Evolutionary conservation across 805 yeast species (phyloP).

Genomic region (Kuraishia molischiana): DNA sequence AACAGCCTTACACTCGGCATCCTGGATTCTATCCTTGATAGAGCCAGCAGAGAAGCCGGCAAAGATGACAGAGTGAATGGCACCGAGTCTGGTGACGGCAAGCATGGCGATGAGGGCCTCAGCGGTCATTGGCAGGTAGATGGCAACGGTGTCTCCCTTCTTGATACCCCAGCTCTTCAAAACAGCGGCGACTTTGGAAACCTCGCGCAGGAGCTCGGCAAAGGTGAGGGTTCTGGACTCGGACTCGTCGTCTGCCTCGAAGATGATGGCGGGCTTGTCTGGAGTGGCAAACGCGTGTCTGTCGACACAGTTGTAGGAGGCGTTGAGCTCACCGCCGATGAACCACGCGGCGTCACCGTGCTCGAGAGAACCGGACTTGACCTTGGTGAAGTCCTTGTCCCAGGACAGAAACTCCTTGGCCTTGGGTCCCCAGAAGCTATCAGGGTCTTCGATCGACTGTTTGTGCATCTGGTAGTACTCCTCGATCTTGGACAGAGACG

Average conservation of each 20-base stretch:
- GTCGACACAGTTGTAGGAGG: constrained; percentile 89
- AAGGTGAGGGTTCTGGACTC: constrained; percentile 71
- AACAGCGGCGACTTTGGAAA: constrained; percentile 79
- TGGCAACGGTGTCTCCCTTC: constrained; percentile 95
- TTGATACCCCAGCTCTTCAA: constrained; percentile 76
- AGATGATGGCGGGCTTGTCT: constrained; percentile 72
- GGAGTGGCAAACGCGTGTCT: constrained; percentile 89
- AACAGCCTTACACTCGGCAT: constrained; percentile 77
- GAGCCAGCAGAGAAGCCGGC: constrained; percentile 97
- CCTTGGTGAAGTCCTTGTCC: constrained; percentile 69
- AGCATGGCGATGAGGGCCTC: constrained; percentile 91
- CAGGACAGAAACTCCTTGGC: constrained; percentile 70
- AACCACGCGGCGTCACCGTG: constrained; percentile 91
- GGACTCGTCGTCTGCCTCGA: constrained; percentile 87
- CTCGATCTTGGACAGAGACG: constrained; percentile 50
- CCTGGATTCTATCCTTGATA: constrained; percentile 79
- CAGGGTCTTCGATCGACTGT: constrained; percentile 77
- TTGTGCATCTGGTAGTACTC: constrained; percentile 64
- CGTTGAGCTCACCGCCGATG: constrained; percentile 86
- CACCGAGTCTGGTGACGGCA: constrained; percentile 91
- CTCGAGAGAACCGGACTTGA: constrained; percentile 51
- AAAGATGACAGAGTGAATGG: constrained; percentile 90
- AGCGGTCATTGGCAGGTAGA: constrained; percentile 96
- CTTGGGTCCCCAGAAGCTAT: constrained; percentile 64
- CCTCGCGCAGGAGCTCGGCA: constrained; percentile 78